A percentile compares a stretch with the other conserved stretches of the same genome.
These are phyloP conservation scores for Aphanomyces stellatus DNA, from an alignment of 352 stramenopile species.

Conservation along the genomic window DNA sequence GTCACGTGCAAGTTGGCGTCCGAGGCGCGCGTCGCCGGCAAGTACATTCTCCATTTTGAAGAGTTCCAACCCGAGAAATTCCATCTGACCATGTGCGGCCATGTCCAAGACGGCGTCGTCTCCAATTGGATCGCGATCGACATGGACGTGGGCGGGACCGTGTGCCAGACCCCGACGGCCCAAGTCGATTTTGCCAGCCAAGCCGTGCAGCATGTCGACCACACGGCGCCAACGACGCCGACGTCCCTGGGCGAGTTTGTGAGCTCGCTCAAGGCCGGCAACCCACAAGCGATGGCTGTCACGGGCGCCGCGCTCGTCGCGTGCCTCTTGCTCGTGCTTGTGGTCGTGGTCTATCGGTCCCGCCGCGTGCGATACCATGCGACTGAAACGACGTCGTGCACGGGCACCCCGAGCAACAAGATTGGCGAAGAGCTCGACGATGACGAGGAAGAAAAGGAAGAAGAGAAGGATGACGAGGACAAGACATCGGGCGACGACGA, in stretches of 20 bases:
- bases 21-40: slow-evolving; percentile 11
- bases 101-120: neutral
- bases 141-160: neutral
- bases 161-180: slow-evolving; percentile 12
- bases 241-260: neutral
- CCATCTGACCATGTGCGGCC: slow-evolving; percentile 12
- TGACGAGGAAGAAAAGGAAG: neutral
- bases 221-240: neutral
- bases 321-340: neutral
- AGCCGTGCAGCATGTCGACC: slow-evolving; percentile 2
- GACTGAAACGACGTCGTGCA: neutral
- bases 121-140: slow-evolving; percentile 8
- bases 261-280: neutral
- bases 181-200: neutral
- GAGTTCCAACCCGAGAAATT: neutral
- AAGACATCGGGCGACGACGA: neutral
- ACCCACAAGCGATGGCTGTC: neutral
- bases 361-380: slow-evolving; percentile 1
- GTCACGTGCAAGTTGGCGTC: slow-evolving; percentile 2
- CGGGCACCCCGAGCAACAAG: slow-evolving; percentile 2
- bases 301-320: neutral
- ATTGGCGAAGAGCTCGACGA: neutral
- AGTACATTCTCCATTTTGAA: slow-evolving; percentile 18
- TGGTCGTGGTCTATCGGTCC: neutral
- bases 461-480: neutral